These are phyloP conservation scores for Trichosporon inkin DNA, from an alignment of 1,284 basidiomycete genomes.

Conservation along the genomic window DNA sequence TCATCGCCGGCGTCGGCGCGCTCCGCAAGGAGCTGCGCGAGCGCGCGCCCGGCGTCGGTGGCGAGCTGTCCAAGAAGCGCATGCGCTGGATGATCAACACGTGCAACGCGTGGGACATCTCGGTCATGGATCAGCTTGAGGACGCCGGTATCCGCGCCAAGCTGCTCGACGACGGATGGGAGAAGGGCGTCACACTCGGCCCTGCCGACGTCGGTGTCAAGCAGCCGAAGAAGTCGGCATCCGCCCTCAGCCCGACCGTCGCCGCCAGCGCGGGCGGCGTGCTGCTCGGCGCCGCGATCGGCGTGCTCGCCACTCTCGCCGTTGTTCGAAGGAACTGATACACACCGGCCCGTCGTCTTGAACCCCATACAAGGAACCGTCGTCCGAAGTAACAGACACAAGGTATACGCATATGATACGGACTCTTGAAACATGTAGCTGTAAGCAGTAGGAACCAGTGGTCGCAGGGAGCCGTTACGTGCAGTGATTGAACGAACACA, in stretches of 20 bases:
- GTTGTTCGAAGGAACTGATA: not conserved
- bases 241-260: not conserved
- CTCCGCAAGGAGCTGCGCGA: conserved; percentile 52
- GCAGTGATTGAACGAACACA: too few relatives aligned
- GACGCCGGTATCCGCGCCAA: conserved; percentile 37
- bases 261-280: not conserved
- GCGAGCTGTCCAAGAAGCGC: conserved; percentile 53
- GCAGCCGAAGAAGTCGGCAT: not conserved
- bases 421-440: too few relatives aligned
- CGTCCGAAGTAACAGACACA: too few relatives aligned
- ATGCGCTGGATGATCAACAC: conserved; percentile 96
- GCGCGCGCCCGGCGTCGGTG: conserved; percentile 56
- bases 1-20: conserved; percentile 70
- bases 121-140: conserved; percentile 43
- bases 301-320: not conserved
- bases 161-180: conserved; percentile 49
- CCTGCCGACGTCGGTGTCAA: conserved; percentile 32
- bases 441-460: too few relatives aligned
- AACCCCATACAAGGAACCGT: too few relatives aligned
- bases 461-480: too few relatives aligned
- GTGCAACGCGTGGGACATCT: conserved; percentile 67
- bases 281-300: not conserved
- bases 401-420: too few relatives aligned
- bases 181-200: conserved; percentile 39
- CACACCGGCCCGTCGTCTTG: too few relatives aligned